Evolutionary conservation across 2,329 filamentous ascomycete species (phyloP).

Genomic region (Sporothrix pallida): DNA sequence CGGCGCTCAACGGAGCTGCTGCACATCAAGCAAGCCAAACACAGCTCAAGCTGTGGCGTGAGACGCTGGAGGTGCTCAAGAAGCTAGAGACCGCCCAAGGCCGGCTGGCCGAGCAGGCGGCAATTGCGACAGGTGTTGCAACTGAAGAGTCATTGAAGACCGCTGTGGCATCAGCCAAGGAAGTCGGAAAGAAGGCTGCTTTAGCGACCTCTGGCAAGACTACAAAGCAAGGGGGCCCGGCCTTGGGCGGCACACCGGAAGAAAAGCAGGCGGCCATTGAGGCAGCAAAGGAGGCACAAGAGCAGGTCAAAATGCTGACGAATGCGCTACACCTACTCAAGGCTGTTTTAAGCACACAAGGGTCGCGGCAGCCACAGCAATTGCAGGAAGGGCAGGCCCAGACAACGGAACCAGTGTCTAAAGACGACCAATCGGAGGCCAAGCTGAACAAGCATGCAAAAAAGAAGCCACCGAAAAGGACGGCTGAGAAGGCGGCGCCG

Average conservation of each 20-base stretch:
- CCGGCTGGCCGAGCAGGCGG: conserved; percentile 32
- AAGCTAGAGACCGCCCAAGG: conserved; percentile 38
- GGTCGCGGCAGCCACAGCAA: conserved; percentile 35
- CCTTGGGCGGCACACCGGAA: background rate
- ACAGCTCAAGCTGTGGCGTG: conserved; percentile 40
- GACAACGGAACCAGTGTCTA: background rate
- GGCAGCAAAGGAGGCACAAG: conserved; percentile 26
- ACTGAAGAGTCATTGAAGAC: background rate
- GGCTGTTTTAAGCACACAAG: conserved; percentile 47
- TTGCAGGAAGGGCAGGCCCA: conserved; percentile 19
- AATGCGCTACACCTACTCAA: conserved; percentile 49
- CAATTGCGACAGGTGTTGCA: conserved; percentile 8
- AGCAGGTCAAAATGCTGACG: conserved; percentile 45
- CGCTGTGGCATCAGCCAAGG: background rate
- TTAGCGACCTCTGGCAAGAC: background rate
- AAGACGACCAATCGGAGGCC: conserved; percentile 15
- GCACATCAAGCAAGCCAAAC: conserved; percentile 26
- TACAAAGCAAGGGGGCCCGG: background rate
- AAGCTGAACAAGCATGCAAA: conserved; percentile 26
- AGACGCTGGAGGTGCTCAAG: conserved; percentile 41
- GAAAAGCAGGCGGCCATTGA: conserved; percentile 22
- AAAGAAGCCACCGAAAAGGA: conserved; percentile 24
- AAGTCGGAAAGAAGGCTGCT: background rate
- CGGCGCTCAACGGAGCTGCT: background rate
- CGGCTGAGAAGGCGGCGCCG: background rate